Evolutionary conservation across 179 eudicot genomes (phyloP).

Genomic region (Camellia oleifera): DNA sequence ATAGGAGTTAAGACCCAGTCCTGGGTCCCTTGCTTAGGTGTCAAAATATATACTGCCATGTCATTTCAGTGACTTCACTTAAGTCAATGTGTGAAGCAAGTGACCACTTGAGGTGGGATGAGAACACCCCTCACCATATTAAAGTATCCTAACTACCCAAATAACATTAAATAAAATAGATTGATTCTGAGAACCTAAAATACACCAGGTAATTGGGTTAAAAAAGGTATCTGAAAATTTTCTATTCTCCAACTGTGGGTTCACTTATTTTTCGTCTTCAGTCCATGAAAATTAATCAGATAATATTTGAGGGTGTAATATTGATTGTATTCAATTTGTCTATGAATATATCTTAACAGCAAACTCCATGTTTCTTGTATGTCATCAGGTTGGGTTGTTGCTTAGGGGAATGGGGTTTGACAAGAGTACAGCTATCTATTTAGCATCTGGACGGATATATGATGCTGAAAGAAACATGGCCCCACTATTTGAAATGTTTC

Average conservation of each 20-base stretch:
- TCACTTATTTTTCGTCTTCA: neutral
- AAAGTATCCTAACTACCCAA: too few species aligned
- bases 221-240: neutral
- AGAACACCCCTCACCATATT: too few species aligned
- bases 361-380: constrained; percentile 7
- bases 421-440: constrained; percentile 72
- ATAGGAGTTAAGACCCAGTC: too few species aligned
- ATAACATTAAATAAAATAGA: too few species aligned
- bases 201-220: neutral
- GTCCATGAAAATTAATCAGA: neutral
- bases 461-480: constrained; percentile 83
- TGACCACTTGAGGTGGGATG: too few species aligned
- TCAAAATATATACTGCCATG: too few species aligned
- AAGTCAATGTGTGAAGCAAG: too few species aligned
- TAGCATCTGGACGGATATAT: constrained; percentile 93
- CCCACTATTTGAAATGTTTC: constrained; percentile 89
- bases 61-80: too few species aligned
- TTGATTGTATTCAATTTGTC: neutral
- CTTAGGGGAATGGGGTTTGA: constrained; percentile 98
- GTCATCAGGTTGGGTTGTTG: constrained; percentile 79
- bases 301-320: neutral
- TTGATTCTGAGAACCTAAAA: too few species aligned
- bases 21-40: too few species aligned
- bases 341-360: neutral
- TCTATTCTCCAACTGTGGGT: neutral